A percentile compares a stretch with the other conserved stretches of the same genome.
phyloP scores from a whole-genome alignment of 106 monocot genomes.

The Hemerocallis citrina region DNA sequence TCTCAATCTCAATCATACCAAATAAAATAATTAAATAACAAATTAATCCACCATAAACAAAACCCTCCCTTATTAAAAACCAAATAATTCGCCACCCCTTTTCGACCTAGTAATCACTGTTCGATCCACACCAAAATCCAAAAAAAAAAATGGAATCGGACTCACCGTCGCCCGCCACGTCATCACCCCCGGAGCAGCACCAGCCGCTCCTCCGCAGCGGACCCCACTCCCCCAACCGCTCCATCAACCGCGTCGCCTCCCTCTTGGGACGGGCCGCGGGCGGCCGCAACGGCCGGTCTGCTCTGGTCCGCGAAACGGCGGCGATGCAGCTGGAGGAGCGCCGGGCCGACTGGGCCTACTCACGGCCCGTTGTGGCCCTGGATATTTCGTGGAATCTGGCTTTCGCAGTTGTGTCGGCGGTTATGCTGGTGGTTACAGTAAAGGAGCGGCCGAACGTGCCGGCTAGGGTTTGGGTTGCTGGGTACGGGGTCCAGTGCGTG shows the following conservation, averaged over 20 bases:
- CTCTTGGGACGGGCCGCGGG: constrained; percentile 47
- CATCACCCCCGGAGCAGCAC: constrained; percentile 15
- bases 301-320: constrained; percentile 66
- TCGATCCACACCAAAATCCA: too few relatives aligned
- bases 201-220: constrained; percentile 27
- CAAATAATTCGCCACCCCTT: too few relatives aligned
- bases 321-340: constrained; percentile 74
- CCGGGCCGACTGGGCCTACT: constrained; percentile 77
- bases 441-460: constrained; percentile 46
- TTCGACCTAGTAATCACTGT: too few relatives aligned
- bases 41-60: too few relatives aligned
- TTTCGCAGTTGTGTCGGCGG: constrained; percentile 39
- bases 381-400: constrained; percentile 82
- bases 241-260: constrained; percentile 28
- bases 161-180: too few relatives aligned
- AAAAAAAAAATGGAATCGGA: too few relatives aligned
- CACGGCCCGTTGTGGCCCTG: constrained; percentile 64
- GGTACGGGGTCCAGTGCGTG: constrained; percentile 65
- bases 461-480: constrained; percentile 59
- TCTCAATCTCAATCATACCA: too few relatives aligned
- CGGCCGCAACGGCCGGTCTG: constrained; percentile 42
- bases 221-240: constrained; percentile 6
- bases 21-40: too few relatives aligned
- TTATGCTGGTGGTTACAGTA: constrained; percentile 29
- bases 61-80: too few relatives aligned